phyloP scores from a whole-genome alignment of 1,139 yeast species.

The Sugiyamaella japonica region DNA sequence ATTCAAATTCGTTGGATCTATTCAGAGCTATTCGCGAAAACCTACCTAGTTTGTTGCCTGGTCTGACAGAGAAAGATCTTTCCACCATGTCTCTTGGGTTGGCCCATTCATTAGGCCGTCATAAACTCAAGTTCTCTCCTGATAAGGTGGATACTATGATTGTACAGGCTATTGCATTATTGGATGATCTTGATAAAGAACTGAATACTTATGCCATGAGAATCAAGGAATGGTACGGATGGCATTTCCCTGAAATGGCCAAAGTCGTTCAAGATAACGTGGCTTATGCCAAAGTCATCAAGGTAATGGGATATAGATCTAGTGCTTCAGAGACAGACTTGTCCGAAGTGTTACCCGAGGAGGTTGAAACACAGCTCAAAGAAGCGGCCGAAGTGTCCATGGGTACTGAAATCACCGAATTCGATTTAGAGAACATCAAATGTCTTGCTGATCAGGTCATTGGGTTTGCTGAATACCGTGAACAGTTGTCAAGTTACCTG shows the following conservation, averaged over 20 bases:
- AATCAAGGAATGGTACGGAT: conserved; percentile 98
- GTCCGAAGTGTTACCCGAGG: conserved; percentile 87
- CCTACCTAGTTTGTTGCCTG: conserved; percentile 91
- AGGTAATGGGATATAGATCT: conserved; percentile 92
- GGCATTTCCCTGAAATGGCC: conserved; percentile 99
- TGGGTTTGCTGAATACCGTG: conserved; percentile 92
- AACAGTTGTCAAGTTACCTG: conserved; percentile 83
- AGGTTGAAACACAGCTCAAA: conserved; percentile 54
- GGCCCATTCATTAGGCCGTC: conserved; percentile 92
- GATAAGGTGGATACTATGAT: conserved; percentile 99
- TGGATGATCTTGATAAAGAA: conserved; percentile 96
- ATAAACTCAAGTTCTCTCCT: conserved; percentile 94
- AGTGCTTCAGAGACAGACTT: conserved; percentile 87
- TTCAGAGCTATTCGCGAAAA: conserved; percentile 94
- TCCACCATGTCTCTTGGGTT: conserved; percentile 96
- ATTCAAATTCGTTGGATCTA: conserved; percentile 90
- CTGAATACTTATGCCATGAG: conserved; percentile 98
- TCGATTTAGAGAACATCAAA: conserved; percentile 80
- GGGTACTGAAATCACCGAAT: conserved; percentile 96
- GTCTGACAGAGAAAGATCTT: conserved; percentile 78
- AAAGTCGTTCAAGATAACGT: conserved; percentile 94
- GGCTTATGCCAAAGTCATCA: conserved; percentile 71
- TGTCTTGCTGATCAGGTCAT: conserved; percentile 94
- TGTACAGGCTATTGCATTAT: conserved; percentile 95
- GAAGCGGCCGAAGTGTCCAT: conserved; percentile 96